Conservation (phyloP, 2,329 filamentous ascomycete genomes). For the Aspergillus sp. region DNA sequence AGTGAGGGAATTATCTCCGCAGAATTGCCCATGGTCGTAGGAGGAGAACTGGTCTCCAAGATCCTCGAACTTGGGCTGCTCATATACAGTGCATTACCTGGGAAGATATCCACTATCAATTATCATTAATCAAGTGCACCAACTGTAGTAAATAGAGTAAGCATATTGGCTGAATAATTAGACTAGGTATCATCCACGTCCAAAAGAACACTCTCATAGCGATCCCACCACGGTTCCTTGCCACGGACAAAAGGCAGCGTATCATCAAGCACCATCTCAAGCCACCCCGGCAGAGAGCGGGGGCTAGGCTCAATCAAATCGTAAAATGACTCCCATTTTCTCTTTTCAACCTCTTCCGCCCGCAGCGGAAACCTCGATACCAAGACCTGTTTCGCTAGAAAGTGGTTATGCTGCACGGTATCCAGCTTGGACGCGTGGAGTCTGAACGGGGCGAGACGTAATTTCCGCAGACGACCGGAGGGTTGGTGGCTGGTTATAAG, state of each 20-base stretch:
- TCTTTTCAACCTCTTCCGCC: background rate
- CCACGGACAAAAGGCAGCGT: background rate
- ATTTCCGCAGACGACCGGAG: background rate
- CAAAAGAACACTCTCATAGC: background rate
- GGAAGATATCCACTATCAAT: too few species aligned
- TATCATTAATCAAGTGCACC: too few species aligned
- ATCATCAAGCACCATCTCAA: background rate
- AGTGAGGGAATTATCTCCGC: too few species aligned
- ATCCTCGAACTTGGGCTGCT: too few species aligned
- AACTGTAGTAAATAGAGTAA: too few species aligned
- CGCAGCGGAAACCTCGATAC: background rate
- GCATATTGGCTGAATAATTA: too few species aligned
- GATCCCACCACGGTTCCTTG: background rate
- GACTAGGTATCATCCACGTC: background rate
- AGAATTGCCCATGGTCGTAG: too few species aligned
- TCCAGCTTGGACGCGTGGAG: accelerated
- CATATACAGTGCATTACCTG: too few species aligned
- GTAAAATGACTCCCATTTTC: background rate
- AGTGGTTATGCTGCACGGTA: background rate
- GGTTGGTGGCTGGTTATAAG: background rate
- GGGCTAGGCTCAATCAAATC: background rate
- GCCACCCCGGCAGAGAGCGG: background rate
- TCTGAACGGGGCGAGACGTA: background rate
- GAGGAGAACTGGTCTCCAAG: too few species aligned
- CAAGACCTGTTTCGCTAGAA: background rate